A percentile compares a stretch with the other conserved stretches of the same genome.
These are phyloP conservation scores for Groenewaldozyma auringiensis DNA, from an alignment of 1,139 yeast genomes.

Conservation along the genomic window DNA sequence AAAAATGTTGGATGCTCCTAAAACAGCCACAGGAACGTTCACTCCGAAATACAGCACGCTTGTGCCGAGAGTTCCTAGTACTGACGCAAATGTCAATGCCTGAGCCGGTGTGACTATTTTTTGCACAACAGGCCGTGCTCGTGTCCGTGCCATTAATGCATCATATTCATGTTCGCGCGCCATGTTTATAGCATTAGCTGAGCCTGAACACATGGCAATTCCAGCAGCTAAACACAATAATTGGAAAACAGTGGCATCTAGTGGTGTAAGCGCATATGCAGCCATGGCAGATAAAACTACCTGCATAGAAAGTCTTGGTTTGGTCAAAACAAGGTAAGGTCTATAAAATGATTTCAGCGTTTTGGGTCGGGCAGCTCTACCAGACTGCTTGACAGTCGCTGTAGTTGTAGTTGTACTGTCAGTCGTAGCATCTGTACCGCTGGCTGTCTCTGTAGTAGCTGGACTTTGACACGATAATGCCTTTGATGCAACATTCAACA, in stretches of 20 bases:
- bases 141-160: slow-evolving; percentile 79
- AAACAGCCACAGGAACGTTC: slow-evolving; percentile 69
- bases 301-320: slow-evolving; percentile 79
- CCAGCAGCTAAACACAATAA: slow-evolving; percentile 71
- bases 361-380: neutral
- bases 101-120: slow-evolving; percentile 69
- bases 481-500: slow-evolving; percentile 11
- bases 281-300: slow-evolving; percentile 90
- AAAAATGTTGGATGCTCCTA: slow-evolving; percentile 71
- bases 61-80: slow-evolving; percentile 66
- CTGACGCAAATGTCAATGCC: slow-evolving; percentile 73
- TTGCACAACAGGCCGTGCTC: slow-evolving; percentile 82
- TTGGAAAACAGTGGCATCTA: slow-evolving; percentile 61
- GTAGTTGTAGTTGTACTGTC: slow-evolving; percentile 4
- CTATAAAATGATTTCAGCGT: slow-evolving; percentile 12
- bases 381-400: neutral
- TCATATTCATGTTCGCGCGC: slow-evolving; percentile 93
- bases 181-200: slow-evolving; percentile 97
- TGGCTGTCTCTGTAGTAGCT: slow-evolving; percentile 4
- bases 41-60: slow-evolving; percentile 68
- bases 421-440: slow-evolving; percentile 2
- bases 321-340: slow-evolving; percentile 65
- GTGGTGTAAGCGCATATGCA: slow-evolving; percentile 87
- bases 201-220: slow-evolving; percentile 79
- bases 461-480: slow-evolving; percentile 20